A percentile compares a stretch with the other conserved stretches of the same genome.
Evolutionary conservation across 345 rosid species (phyloP).

Genomic region (Carallia pectinifolia): DNA sequence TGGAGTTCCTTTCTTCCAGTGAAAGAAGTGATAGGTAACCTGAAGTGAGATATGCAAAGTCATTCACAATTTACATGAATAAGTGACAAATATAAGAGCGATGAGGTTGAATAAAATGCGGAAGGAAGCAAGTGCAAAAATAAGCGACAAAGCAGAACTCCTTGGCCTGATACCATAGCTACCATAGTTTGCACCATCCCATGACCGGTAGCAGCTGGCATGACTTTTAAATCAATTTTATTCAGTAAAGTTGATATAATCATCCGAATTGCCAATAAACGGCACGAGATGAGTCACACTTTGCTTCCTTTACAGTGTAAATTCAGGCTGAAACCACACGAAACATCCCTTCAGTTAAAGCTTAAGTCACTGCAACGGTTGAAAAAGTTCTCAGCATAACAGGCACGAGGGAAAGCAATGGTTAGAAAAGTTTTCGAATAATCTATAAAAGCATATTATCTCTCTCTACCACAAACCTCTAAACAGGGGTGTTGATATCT

Average conservation of each 20-base stretch:
- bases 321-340: not conserved
- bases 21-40: conserved; percentile 96
- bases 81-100: not conserved
- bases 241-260: too few species aligned
- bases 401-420: not conserved
- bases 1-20: conserved; percentile 99
- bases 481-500: not conserved
- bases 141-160: not conserved
- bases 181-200: too few species aligned
- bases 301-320: not conserved
- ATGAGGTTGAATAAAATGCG: not conserved
- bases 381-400: not conserved
- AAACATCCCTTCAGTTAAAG: not conserved
- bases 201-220: too few species aligned
- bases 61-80: not conserved
- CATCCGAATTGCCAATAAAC: not conserved
- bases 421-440: not conserved
- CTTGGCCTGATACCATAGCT: too few species aligned
- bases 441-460: not conserved
- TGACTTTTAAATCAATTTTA: too few species aligned
- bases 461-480: not conserved
- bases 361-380: not conserved
- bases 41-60: conserved; percentile 26
- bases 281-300: not conserved
- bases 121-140: not conserved